Base-by-base conservation (phyloP, 2,329 filamentous ascomycete genomes). In the Penicillium glabrum region DNA sequence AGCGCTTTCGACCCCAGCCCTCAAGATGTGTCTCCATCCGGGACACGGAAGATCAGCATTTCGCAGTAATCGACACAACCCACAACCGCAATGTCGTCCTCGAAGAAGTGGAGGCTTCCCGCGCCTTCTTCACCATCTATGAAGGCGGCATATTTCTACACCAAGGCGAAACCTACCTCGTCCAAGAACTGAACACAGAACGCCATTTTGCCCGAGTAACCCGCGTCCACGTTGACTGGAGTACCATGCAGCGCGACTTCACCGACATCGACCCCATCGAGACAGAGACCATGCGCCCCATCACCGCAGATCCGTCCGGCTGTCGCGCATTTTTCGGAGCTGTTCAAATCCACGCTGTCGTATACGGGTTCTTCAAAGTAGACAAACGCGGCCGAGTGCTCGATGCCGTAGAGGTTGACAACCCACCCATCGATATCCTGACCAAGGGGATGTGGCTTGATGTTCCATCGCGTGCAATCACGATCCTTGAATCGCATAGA, bases 321-420 rank as follows among this genome's bases (percentile, higher is more conserved):
- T 89, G 83, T 0, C 83, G 86, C 59, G 93, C 93, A 1, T 98
- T 91, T 75, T 93, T 91, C 70, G 95, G 95, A 35, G 80, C 85
- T 0, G 93, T 99, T 70, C 88, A 89, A 66, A 93, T 98, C 67
- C 86, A 89, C 61, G 89, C 93, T 63, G 88, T 90, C 29, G 92
- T 99, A 2, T 98, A 96, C 72, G 95, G 95, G 2, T 99, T 95
- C 79, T 98, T 97, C 83, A 98, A 98, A 72, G 80, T 97, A n/a
- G 93, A 98, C 74, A 89, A 88, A 69, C 88, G 86, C 64, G 85
- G 89, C 1, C 86, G 91, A 2, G 90, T 98, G 56, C 83, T 98
- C 14, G 95, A 99, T 71, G 93, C 93, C 2, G 89, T 98, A 0
- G 86, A 93, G 58, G 92, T 98, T 23, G 91, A 97, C 72, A 96